Evolutionary conservation across 2,329 filamentous ascomycete species (phyloP), one percentile per base, ranked within the genome.

Genomic region (Penicillium sp.): DNA sequence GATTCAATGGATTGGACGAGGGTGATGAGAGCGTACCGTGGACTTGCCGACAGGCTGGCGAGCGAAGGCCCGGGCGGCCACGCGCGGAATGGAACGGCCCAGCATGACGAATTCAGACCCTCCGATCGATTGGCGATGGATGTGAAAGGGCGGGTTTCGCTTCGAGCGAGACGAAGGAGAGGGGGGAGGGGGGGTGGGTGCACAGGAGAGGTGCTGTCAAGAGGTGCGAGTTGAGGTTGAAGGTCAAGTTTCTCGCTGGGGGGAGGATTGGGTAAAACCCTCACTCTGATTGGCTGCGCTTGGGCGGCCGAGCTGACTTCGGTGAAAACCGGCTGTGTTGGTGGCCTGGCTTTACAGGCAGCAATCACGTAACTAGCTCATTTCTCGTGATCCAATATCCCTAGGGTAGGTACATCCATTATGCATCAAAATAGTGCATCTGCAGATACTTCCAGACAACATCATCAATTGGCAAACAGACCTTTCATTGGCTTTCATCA

Each of bases 11-110:
- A 60, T 65, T 58, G 64, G 60, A 61, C 73, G 75, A 76, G 40
- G 71, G 77, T 56, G 58, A 45, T 60, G 77, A 79, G 76, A 80
- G 81, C 88, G 85, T 88, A 92, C 92, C 89, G 89, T 91, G 76
- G 88, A 83, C 78, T 87, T 86, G 79, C 87, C 84, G 78, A 88
- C 84, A 81, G 86, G 85, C 84, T 89, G 90, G 83, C 88, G 85
- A 75, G 89, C 86, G 81, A 88, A 85, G 84, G 89, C 90, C 84
- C 93, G 85, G 77, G 89, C 86, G 87, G 93, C 93, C 87, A 90
- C 86, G 80, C 92, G 92, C 86, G 96, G 83, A 83, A 88, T 88
- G 82, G 93, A 92, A 86, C 93, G 91, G 84, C 92, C 90, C 87
- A 97, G 89, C 94, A 98, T 97, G 85, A 71, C 68, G 62, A 72